Conservation (phyloP, 495 filamentous ascomycete species). For the Neurospora sp. region DNA sequence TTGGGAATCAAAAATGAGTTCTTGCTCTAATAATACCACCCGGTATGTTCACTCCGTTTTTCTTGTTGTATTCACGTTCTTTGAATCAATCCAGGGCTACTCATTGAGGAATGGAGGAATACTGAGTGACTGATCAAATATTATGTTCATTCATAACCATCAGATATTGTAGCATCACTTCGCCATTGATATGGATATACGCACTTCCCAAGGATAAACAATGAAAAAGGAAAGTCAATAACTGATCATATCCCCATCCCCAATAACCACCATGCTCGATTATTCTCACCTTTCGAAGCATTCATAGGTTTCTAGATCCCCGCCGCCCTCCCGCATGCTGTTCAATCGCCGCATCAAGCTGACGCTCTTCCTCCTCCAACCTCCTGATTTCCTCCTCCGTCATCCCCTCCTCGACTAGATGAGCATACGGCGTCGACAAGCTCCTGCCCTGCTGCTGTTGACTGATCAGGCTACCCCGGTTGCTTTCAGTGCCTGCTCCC, state of each 20-base stretch:
- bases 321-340: slow-evolving; percentile 18
- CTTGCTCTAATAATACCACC: neutral
- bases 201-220: neutral
- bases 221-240: neutral
- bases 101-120: neutral
- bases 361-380: slow-evolving; percentile 39
- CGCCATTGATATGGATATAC: neutral
- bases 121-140: neutral
- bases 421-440: slow-evolving; percentile 26
- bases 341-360: slow-evolving; percentile 39
- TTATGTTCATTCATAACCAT: neutral
- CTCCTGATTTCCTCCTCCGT: slow-evolving; percentile 36
- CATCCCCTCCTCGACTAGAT: slow-evolving; percentile 42
- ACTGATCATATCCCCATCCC: neutral
- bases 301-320: neutral
- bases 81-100: neutral
- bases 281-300: neutral
- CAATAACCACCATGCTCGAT: neutral
- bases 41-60: neutral
- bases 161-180: neutral
- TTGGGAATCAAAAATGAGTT: neutral
- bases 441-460: slow-evolving; percentile 7
- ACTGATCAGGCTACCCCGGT: neutral
- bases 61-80: neutral
- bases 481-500: slow-evolving; percentile 2